Conservation (phyloP, 176 grass and related monocot genomes). For the Oryza glaberrima region DNA sequence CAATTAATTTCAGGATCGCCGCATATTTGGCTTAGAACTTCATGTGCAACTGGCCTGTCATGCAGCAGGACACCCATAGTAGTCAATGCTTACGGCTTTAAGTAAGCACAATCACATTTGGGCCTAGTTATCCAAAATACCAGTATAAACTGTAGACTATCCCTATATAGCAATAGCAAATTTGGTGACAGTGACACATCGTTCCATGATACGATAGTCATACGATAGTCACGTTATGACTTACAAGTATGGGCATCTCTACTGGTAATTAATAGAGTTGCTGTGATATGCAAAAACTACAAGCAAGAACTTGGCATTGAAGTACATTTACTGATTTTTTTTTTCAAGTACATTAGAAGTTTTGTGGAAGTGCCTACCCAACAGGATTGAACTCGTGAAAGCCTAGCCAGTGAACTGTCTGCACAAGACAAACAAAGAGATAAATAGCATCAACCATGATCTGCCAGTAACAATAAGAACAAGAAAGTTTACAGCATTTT, state of each 20-base stretch:
- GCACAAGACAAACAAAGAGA: slow-evolving; percentile 35
- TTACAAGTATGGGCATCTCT: slow-evolving; percentile 4
- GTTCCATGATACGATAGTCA: not conserved
- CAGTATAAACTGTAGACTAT: not conserved
- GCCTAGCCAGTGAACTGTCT: slow-evolving; percentile 45
- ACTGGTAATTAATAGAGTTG: slow-evolving; percentile 5
- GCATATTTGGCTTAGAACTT: slow-evolving; percentile 40
- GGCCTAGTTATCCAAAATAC: slow-evolving; percentile 14
- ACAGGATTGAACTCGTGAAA: slow-evolving; percentile 54
- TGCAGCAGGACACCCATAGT: slow-evolving; percentile 15
- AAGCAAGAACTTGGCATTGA: not conserved
- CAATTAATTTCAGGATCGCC: slow-evolving; percentile 45
- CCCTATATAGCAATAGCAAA: not conserved
- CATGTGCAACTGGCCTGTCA: slow-evolving; percentile 33
- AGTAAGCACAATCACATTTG: slow-evolving; percentile 2
- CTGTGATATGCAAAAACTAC: not conserved
- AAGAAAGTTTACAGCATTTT: slow-evolving; percentile 25
- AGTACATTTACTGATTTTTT: not conserved
- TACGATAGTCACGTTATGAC: not conserved
- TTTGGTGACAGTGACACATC: slow-evolving; percentile 7
- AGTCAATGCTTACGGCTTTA: not conserved
- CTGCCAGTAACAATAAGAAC: not conserved
- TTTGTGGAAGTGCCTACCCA: slow-evolving; percentile 44
- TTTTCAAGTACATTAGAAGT: slow-evolving; percentile 24
- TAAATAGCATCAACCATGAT: not conserved